Base-by-base conservation (phyloP, 495 filamentous ascomycete genomes). In the Annulohypoxylon bovei region DNA sequence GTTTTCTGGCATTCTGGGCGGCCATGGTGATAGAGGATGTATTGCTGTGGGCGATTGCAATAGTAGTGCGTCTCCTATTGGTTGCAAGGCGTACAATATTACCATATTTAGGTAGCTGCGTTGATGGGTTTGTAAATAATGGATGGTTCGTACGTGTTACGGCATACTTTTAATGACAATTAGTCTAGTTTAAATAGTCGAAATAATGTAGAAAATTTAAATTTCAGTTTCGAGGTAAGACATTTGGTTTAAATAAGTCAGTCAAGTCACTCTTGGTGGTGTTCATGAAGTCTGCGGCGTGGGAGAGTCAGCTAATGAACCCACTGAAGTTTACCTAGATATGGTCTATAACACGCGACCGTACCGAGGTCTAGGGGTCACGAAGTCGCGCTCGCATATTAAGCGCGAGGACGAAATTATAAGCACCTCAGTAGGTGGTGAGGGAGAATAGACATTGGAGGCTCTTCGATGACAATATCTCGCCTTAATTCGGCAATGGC, bases 21-120 rank as follows among this genome's bases (percentile, higher is more conserved):
- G 18, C 27, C 75, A 78, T 68, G 32, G 37, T 53, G 71, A 46
- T 27, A n/a, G 22, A 37, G 23, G 8, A 25, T 6, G 5, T 37
- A 40, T 25, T 23, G 2, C 5, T 46, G 6, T n/a, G 20, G 9
- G 42, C 1, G 2, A 46, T 16, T 16, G 5, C 2, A 46, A 46
- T 53, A 30, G 25, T 1, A 20, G 12, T 4, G 27, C 6, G n/a
- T 16, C 9, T 23, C 20, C 11, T 22, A 47, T 25, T 47, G 44
- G 44, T 11, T 47, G 22, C 8, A 9, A 23, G 20, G 11, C 7
- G 12, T 42, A 6, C 6, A 42, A 42, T 7, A 42, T 18, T 42
- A 16, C 42, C 7, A 8, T 12, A 47, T 47, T 25, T 8, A 18
- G 30, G 30, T 8, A 32, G 44, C 3, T 14, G 9, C 8, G 44